phyloP scores from a whole-genome alignment of 2,329 filamentous ascomycete species.

The Ceratocystis colombiana region DNA sequence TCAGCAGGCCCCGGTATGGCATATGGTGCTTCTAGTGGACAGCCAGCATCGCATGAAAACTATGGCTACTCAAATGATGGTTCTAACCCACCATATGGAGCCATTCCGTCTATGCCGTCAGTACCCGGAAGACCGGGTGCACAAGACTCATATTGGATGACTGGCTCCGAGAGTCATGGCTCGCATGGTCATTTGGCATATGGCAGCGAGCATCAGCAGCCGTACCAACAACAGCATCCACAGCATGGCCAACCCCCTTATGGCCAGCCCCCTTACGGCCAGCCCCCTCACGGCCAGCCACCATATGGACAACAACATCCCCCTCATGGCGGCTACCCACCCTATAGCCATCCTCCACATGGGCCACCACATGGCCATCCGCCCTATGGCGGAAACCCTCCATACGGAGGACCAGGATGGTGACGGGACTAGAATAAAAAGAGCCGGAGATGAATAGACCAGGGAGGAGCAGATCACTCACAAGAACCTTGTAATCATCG shows the following conservation, averaged over 20 bases:
- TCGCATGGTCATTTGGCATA: background rate
- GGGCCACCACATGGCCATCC: conserved; percentile 13
- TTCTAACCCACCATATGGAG: conserved; percentile 11
- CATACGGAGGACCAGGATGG: conserved; percentile 14
- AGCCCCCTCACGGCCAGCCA: conserved; percentile 9
- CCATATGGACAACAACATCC: conserved; percentile 16
- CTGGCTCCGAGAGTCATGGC: conserved; percentile 3
- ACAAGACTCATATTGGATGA: conserved; percentile 24
- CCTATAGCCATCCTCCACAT: background rate
- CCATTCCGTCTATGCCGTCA: background rate
- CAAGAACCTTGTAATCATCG: background rate
- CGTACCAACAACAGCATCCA: conserved; percentile 11
- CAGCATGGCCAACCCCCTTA: background rate
- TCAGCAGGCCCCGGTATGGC: conserved; percentile 14
- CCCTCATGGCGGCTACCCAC: conserved; percentile 5
- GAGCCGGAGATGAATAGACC: background rate
- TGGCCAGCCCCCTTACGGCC: conserved; percentile 4
- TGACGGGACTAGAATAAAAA: background rate
- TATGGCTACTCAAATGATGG: conserved; percentile 22
- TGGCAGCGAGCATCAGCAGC: background rate
- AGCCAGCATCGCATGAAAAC: background rate
- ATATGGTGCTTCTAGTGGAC: conserved; percentile 12
- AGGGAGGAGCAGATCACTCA: background rate
- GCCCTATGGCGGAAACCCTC: background rate
- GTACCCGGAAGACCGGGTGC: background rate